A percentile compares a stretch with the other conserved stretches of the same genome.
These are phyloP conservation scores for Orbilia oligospora DNA, from an alignment of 2,329 filamentous ascomycete genomes.

Conservation along the genomic window DNA sequence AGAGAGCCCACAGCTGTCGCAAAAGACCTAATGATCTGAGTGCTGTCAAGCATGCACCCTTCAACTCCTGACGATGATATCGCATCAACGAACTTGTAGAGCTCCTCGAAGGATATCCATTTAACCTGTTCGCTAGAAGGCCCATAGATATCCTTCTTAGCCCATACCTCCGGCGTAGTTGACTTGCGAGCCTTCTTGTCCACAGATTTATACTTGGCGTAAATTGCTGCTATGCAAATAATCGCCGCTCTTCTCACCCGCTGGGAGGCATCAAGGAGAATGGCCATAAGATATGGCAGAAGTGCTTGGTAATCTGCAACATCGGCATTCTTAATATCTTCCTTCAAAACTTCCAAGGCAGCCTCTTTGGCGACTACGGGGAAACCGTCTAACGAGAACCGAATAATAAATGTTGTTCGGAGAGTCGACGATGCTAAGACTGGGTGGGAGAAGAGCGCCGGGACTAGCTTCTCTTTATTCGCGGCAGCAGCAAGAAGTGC, in stretches of 20 bases:
- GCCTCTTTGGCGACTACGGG: conserved; percentile 78
- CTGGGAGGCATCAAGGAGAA: conserved; percentile 81
- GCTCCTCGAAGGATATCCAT: conserved; percentile 74
- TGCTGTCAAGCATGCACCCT: conserved; percentile 85
- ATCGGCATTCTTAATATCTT: conserved; percentile 58
- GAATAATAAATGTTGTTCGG: conserved; percentile 72
- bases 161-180: conserved; percentile 29
- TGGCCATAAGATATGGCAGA: conserved; percentile 83
- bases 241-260: conserved; percentile 81
- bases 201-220: conserved; percentile 69
- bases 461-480: conserved; percentile 32
- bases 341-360: conserved; percentile 76
- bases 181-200: conserved; percentile 54
- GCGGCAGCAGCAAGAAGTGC: conserved; percentile 50
- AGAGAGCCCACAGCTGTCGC: conserved; percentile 75
- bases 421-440: conserved; percentile 67
- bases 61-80: conserved; percentile 83
- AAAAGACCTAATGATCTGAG: conserved; percentile 77
- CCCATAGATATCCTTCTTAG: conserved; percentile 56
- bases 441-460: conserved; percentile 61
- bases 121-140: conserved; percentile 69
- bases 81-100: conserved; percentile 75
- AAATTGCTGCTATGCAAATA: conserved; percentile 69
- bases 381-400: conserved; percentile 55
- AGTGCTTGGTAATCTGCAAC: conserved; percentile 81